A percentile compares a stretch with the other conserved stretches of the same genome.
Evolutionary conservation across 2,329 filamentous ascomycete species (phyloP).

Genomic region (Colletotrichum acutatum): DNA sequence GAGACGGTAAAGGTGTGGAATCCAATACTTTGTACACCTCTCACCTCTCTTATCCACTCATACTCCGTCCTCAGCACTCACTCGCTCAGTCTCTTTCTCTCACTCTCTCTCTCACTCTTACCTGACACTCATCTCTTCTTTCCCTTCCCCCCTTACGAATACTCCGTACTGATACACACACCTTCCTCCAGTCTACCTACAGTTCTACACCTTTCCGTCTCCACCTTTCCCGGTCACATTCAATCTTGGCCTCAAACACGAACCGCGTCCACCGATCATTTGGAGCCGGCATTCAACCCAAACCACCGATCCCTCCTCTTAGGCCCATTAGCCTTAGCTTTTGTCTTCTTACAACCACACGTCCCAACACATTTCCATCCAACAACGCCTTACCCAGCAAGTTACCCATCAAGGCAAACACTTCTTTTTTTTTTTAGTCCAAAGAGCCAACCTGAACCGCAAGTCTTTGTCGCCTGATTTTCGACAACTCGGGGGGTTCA

Average conservation of each 20-base stretch:
- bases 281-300: constrained; percentile 1
- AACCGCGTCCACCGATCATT: constrained; percentile 22
- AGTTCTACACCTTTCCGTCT: constrained; percentile 1
- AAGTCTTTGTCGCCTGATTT: constrained; percentile 3
- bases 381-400: constrained; percentile 7
- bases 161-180: background rate
- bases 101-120: background rate
- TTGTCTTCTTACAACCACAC: constrained; percentile 26
- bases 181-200: background rate
- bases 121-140: background rate
- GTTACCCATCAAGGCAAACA: background rate
- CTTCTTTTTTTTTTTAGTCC: background rate
- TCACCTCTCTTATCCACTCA: background rate
- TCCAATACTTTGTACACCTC: background rate
- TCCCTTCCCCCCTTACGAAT: background rate
- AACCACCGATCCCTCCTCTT: background rate
- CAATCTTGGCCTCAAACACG: constrained; percentile 34
- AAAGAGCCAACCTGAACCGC: constrained; percentile 6
- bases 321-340: background rate
- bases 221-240: constrained; percentile 24
- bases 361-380: constrained; percentile 1
- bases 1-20: constrained; percentile 3
- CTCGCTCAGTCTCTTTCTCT: too few species aligned
- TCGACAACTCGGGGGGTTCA: constrained; percentile 7
- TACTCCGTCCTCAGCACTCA: background rate